These are phyloP conservation scores for Fusarium avenaceum DNA, from an alignment of 2,329 filamentous ascomycete genomes.

Conservation along the genomic window DNA sequence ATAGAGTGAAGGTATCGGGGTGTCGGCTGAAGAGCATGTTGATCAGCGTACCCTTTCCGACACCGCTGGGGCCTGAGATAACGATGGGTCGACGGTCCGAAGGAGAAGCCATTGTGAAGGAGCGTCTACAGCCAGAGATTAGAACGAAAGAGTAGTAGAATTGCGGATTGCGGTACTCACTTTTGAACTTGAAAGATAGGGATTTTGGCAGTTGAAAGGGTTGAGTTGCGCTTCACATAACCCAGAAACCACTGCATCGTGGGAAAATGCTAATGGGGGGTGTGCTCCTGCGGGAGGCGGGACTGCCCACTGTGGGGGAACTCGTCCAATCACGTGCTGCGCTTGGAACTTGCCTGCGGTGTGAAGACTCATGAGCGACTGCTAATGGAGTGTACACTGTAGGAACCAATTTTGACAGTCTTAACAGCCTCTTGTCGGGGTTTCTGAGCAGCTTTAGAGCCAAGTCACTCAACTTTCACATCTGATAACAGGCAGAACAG, in stretches of 20 bases:
- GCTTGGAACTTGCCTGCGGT: not conserved
- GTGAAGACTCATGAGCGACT: slow-evolving; percentile 2
- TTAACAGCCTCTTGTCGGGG: too few relatives aligned
- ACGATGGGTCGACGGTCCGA: slow-evolving; percentile 75
- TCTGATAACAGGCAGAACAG: not conserved
- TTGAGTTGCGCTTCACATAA: slow-evolving; percentile 37
- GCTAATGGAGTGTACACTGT: not conserved
- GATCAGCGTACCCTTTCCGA: slow-evolving; percentile 86
- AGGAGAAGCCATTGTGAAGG: slow-evolving; percentile 51
- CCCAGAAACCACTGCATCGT: slow-evolving; percentile 38
- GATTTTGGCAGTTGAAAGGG: slow-evolving; percentile 12
- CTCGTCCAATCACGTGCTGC: slow-evolving; percentile 28
- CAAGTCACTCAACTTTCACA: not conserved
- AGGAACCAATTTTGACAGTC: too few relatives aligned
- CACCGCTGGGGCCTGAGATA: slow-evolving; percentile 83
- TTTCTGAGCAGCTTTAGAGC: not conserved
- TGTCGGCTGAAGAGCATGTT: slow-evolving; percentile 74
- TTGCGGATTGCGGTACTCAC: not conserved
- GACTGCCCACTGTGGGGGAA: slow-evolving; percentile 25
- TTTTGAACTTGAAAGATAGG: slow-evolving; percentile 22
- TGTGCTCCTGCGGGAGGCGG: slow-evolving; percentile 19
- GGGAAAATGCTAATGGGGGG: slow-evolving; percentile 30
- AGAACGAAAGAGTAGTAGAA: rapidly evolving
- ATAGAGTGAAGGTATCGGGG: slow-evolving; percentile 66
- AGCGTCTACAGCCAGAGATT: slow-evolving; percentile 12